Percentiles rank a stretch among this genome's conserved stretches.
Evolutionary conservation across 2,329 filamentous ascomycete species (phyloP).

Genomic region (Penicillium freii): DNA sequence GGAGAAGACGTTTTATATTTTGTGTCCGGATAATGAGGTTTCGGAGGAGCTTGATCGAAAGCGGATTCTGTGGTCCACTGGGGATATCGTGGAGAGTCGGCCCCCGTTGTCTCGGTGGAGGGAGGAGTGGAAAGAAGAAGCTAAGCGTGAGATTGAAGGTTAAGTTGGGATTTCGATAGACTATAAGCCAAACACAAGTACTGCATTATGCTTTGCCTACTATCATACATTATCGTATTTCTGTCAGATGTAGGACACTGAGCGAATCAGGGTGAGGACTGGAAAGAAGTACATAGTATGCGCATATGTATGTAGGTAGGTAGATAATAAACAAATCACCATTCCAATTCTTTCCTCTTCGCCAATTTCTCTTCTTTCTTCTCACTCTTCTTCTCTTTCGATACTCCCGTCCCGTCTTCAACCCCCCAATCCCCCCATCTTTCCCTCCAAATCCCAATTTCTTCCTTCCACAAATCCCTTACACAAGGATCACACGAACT

Average conservation of each 20-base stretch:
- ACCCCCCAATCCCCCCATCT: conserved; percentile 29
- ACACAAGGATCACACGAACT: conserved; percentile 40
- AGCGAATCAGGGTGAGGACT: too few species aligned
- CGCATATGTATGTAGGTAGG: too few species aligned
- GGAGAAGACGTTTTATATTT: neutral
- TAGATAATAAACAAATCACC: conserved; percentile 7
- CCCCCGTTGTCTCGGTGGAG: neutral
- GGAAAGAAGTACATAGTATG: too few species aligned
- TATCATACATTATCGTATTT: too few species aligned
- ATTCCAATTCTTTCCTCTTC: conserved; percentile 17
- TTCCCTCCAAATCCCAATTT: conserved; percentile 35
- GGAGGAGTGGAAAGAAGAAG: neutral
- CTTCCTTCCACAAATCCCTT: conserved; percentile 36
- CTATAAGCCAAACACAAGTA: neutral
- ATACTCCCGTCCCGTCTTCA: neutral
- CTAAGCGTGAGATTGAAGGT: neutral
- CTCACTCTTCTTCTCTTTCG: conserved; percentile 5
- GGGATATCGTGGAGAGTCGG: neutral
- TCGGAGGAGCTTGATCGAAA: neutral
- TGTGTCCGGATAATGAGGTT: neutral
- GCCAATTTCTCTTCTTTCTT: neutral
- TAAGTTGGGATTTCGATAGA: too few species aligned
- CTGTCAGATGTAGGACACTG: too few species aligned
- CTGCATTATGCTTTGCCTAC: too few species aligned
- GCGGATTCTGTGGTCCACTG: neutral